These are phyloP conservation scores for Kodamaea laetipori DNA, from an alignment of 805 yeast species.

Conservation along the genomic window DNA sequence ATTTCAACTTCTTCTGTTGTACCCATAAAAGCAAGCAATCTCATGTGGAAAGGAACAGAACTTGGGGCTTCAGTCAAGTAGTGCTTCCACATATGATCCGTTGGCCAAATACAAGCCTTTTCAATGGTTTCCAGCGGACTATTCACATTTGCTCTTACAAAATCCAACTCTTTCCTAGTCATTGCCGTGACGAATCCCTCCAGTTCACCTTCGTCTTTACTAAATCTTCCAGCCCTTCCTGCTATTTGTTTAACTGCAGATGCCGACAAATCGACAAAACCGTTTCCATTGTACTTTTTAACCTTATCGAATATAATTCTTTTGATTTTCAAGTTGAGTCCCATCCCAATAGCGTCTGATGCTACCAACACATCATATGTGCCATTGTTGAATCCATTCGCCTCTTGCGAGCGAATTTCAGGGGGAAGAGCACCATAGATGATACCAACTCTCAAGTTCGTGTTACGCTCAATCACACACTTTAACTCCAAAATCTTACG, in stretches of 20 bases:
- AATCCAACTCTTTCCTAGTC: conserved; percentile 42
- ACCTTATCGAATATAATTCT: conserved; percentile 74
- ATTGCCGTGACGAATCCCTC: conserved; percentile 59
- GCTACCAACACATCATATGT: conserved; percentile 84
- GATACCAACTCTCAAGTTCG: conserved; percentile 75
- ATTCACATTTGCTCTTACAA: conserved; percentile 49
- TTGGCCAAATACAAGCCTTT: conserved; percentile 80
- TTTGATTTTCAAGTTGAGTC: conserved; percentile 81
- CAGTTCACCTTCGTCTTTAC: conserved; percentile 33
- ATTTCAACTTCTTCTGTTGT: conserved; percentile 30
- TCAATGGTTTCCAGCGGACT: conserved; percentile 53
- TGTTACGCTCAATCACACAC: conserved; percentile 63
- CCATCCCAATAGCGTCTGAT: conserved; percentile 98
- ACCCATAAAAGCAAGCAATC: conserved; percentile 51
- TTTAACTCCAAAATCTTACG: conserved; percentile 68
- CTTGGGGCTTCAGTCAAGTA: conserved; percentile 64
- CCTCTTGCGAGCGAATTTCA: conserved; percentile 86
- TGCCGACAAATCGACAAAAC: conserved; percentile 47
- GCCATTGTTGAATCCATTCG: conserved; percentile 75
- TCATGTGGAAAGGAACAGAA: conserved; percentile 45
- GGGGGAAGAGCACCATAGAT: conserved; percentile 96
- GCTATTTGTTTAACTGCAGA: conserved; percentile 89
- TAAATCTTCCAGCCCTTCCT: conserved; percentile 91
- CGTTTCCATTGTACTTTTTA: conserved; percentile 69
- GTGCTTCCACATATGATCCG: conserved; percentile 65